Conservation (phyloP, 129 eudicot genomes). For the Helichrysum umbraculigerum region DNA sequence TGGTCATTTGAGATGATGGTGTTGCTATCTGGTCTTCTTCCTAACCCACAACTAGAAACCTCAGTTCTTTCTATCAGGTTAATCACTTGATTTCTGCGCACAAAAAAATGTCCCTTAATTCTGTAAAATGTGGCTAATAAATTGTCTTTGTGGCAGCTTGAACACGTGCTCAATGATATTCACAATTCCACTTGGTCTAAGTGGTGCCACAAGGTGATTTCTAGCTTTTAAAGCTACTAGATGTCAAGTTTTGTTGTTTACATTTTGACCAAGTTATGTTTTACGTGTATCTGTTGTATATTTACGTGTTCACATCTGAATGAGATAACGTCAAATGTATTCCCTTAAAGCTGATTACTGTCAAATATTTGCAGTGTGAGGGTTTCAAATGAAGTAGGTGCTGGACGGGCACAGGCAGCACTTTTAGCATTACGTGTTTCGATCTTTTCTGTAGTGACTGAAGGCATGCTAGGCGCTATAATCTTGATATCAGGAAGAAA, state of each 20-base stretch:
- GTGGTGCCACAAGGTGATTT: slow-evolving; percentile 64
- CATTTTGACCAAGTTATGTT: not conserved
- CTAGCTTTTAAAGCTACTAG: not conserved
- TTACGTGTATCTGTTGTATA: too few relatives aligned
- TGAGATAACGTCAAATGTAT: too few relatives aligned
- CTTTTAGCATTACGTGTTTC: slow-evolving; percentile 39
- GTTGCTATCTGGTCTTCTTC: slow-evolving; percentile 78
- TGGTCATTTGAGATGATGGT: slow-evolving; percentile 93
- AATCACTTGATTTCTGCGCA: not conserved
- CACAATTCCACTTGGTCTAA: slow-evolving; percentile 68
- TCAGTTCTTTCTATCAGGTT: slow-evolving; percentile 84
- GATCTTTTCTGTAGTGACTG: slow-evolving; percentile 24
- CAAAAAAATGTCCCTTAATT: not conserved
- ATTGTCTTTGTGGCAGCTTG: slow-evolving; percentile 40
- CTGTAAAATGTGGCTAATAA: not conserved
- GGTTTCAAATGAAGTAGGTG: slow-evolving; percentile 60
- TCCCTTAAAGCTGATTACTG: too few relatives aligned
- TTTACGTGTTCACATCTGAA: not conserved
- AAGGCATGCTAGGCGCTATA: slow-evolving; percentile 35
- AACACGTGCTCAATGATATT: slow-evolving; percentile 58
- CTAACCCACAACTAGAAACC: slow-evolving; percentile 78
- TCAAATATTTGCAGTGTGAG: slow-evolving; percentile 39
- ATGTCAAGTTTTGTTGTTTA: not conserved
- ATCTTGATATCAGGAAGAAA: slow-evolving; percentile 47
- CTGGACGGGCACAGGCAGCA: slow-evolving; percentile 48